Evolutionary conservation across 2,329 filamentous ascomycete genomes (phyloP).

Genomic region (Torrubiella hemipterigena): DNA sequence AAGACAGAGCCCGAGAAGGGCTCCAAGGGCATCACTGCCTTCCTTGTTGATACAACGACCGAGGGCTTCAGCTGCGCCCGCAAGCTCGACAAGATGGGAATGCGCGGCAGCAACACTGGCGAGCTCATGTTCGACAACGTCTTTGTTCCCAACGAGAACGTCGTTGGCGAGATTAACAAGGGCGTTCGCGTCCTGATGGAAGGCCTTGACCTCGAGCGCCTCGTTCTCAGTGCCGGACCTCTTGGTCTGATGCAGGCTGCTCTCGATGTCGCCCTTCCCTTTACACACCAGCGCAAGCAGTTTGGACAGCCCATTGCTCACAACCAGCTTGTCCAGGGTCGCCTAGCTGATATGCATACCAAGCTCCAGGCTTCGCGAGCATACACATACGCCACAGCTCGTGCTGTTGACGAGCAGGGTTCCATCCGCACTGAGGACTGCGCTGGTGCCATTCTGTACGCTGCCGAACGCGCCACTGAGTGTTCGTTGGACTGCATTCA

Average conservation of each 20-base stretch:
- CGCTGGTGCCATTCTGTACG: constrained; percentile 86
- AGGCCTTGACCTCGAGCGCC: constrained; percentile 82
- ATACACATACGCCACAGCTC: constrained; percentile 79
- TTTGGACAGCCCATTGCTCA: constrained; percentile 79
- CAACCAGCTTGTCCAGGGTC: constrained; percentile 88
- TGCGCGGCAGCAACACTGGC: constrained; percentile 93
- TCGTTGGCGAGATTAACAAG: constrained; percentile 68
- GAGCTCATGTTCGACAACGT: constrained; percentile 86
- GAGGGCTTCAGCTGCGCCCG: constrained; percentile 75
- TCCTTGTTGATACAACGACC: constrained; percentile 63
- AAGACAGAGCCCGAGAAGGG: constrained; percentile 75
- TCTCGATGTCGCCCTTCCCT: constrained; percentile 77
- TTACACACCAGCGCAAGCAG: constrained; percentile 79
- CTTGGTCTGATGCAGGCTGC: constrained; percentile 90
- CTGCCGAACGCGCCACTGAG: constrained; percentile 82
- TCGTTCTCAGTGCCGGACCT: constrained; percentile 84
- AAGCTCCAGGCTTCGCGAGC: constrained; percentile 74
- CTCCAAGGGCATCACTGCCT: constrained; percentile 89
- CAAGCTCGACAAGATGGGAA: constrained; percentile 96
- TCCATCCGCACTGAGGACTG: constrained; percentile 78
- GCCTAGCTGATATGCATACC: constrained; percentile 94
- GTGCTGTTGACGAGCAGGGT: constrained; percentile 64
- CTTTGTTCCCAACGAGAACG: constrained; percentile 72
- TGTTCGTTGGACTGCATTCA: constrained; percentile 81
- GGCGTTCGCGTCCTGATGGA: constrained; percentile 93